Conservation (phyloP, 495 filamentous ascomycete species). For the Penicillium fimorum region DNA sequence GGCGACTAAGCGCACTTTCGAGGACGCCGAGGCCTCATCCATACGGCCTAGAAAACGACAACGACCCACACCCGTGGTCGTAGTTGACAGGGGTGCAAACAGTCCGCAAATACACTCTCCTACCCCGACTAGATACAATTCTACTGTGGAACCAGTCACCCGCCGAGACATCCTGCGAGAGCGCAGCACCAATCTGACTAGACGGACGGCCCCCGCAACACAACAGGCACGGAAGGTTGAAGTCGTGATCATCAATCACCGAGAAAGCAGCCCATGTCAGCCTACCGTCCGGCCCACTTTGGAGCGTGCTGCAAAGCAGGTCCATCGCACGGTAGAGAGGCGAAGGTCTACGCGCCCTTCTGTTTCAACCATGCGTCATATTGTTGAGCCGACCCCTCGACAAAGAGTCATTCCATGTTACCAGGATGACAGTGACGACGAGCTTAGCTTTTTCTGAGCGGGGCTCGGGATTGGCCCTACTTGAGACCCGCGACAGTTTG, state of each 20-base stretch:
- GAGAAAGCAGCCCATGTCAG: constrained; percentile 2
- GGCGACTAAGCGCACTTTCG: constrained; percentile 23
- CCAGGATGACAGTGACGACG: constrained; percentile 43
- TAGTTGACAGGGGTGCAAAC: constrained; percentile 9
- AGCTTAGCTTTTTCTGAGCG: constrained; percentile 43
- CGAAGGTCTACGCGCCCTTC: constrained; percentile 21
- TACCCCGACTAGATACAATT: constrained; percentile 1
- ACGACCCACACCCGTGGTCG: constrained; percentile 17
- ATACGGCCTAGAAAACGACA: constrained; percentile 30
- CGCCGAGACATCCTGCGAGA: constrained; percentile 22
- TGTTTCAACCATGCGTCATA: background rate
- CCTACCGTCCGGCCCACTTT: background rate
- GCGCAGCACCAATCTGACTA: constrained; percentile 12
- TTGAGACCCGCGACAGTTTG: background rate
- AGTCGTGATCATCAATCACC: constrained; percentile 40
- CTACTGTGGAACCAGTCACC: constrained; percentile 12
- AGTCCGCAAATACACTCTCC: background rate
- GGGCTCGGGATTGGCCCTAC: background rate
- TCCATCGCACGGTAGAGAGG: constrained; percentile 22
- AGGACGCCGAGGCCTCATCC: constrained; percentile 15
- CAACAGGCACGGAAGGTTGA: constrained; percentile 27
- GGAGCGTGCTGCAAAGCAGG: constrained; percentile 17
- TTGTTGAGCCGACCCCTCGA: background rate
- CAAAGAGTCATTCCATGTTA: constrained; percentile 30
- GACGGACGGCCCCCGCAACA: background rate